Percentiles rank a stretch among this genome's conserved stretches.
phyloP scores from a whole-genome alignment of 176 grass and related monocot species.

The Bothriochloa decipiens region DNA sequence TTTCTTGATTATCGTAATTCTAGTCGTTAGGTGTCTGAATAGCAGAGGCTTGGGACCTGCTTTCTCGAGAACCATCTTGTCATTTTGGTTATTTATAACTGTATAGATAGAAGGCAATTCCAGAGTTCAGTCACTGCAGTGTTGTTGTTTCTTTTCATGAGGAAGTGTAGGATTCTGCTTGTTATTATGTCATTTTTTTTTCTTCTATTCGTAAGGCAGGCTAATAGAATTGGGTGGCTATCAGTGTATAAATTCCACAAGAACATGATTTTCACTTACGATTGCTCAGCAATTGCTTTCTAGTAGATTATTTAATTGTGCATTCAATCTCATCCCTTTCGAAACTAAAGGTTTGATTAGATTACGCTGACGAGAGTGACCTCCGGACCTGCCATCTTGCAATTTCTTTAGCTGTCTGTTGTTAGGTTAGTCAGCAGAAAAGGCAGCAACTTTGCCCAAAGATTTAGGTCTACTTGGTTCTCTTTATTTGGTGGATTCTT shows the following conservation, averaged over 20 bases:
- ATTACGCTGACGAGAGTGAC: neutral
- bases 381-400: neutral
- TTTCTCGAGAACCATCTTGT: neutral
- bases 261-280: neutral
- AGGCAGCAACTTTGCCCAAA: neutral
- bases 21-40: neutral
- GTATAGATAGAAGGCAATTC: neutral
- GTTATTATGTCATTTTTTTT: neutral
- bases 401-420: neutral
- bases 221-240: neutral
- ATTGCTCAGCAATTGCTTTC: slow-evolving; percentile 19
- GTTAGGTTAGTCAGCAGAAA: neutral
- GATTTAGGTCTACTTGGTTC: neutral
- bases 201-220: neutral
- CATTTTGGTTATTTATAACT: neutral
- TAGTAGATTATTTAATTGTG: neutral
- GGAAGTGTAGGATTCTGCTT: neutral
- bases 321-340: neutral
- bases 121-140: neutral
- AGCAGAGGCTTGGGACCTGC: slow-evolving; percentile 1
- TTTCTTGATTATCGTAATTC: slow-evolving; percentile 20
- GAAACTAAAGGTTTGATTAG: neutral
- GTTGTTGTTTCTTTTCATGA: too few species aligned
- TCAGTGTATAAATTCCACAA: too few species aligned
- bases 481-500: slow-evolving; percentile 8